phyloP scores from a whole-genome alignment of 345 rosid genomes.

The Rhodamnia rubescens region DNA sequence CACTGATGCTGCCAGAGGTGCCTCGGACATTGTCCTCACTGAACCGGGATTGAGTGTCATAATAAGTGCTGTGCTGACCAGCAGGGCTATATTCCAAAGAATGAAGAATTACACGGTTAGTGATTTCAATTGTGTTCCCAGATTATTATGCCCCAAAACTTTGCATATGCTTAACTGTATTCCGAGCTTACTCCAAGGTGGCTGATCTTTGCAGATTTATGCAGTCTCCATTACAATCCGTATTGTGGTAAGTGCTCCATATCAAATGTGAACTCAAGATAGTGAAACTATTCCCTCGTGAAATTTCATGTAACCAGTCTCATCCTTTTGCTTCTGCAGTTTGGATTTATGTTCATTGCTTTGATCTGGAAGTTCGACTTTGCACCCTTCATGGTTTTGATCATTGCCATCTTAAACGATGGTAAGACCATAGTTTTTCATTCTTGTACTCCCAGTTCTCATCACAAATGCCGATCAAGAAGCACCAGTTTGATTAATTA shows the following conservation, averaged over 20 bases:
- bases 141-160: not conserved
- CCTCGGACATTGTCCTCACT: slow-evolving; percentile 92
- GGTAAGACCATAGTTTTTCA: slow-evolving; percentile 25
- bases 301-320: not conserved
- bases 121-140: not conserved
- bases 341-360: slow-evolving; percentile 86
- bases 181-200: not conserved
- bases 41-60: slow-evolving; percentile 95
- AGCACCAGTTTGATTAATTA: not conserved
- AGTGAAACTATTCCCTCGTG: not conserved
- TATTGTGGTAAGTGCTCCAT: slow-evolving; percentile 55
- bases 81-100: slow-evolving; percentile 91
- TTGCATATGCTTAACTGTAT: not conserved
- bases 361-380: slow-evolving; percentile 86
- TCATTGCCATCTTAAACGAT: slow-evolving; percentile 81
- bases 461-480: not conserved
- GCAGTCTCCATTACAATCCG: slow-evolving; percentile 95
- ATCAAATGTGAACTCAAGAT: not conserved
- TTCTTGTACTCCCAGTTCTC: not conserved
- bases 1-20: slow-evolving; percentile 91
- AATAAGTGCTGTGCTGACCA: slow-evolving; percentile 84
- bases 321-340: slow-evolving; percentile 27
- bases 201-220: slow-evolving; percentile 47
- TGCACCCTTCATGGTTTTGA: slow-evolving; percentile 84
- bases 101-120: slow-evolving; percentile 95